Evolutionary conservation across 371 early-diverging fungal genomes (phyloP), one percentile per base, ranked within the genome.

Genomic region (Batrachochytrium dendrobatidis): DNA sequence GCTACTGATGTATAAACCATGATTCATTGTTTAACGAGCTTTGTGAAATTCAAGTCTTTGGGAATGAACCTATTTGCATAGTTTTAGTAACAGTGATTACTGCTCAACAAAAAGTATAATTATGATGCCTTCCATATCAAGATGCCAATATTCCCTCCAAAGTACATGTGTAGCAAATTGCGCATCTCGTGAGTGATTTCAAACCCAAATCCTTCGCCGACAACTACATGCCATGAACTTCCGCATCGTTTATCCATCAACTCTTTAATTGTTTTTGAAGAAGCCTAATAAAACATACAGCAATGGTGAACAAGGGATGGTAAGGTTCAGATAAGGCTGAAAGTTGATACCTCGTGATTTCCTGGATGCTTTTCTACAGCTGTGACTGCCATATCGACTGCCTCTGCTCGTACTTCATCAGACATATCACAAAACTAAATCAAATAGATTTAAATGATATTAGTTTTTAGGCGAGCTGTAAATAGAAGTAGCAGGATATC

Each of bases 151-250:
- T 66, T 66, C 30, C 76, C 74, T n/a, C 75, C 80, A 67, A 78
- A 78, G 49, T 74, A 78, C 75, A 80, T 75, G 65, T 71, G 75
- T 55, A 80, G 67, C 39, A 76, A 57, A 53, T 74, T 76, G 25
- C 59, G 39, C 62, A 73, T 63, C 55, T 80, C 81, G 59, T 80
- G 77, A n/a, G 78, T 76, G 39, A 80, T 69, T 55, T 80, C 79
- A 59, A 75, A 80, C 12, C 75, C 79, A 55, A 75, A 81, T 3
- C 79, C 79, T 65, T 81, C 81, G 22, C 81, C 81, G 1, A 81
- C 72, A 15, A 81, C 72, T 5, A 69, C 71, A 43, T 81, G 81
- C 79, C 79, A 79, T 6, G 76, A 71, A 51, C 61, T 72, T 8
- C 81, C 81, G 60, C 69, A 74, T 29, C 74, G 68, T 56, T 79